phyloP scores from a whole-genome alignment of 2,329 filamentous ascomycete genomes.

The Samsoniella hepiali region DNA sequence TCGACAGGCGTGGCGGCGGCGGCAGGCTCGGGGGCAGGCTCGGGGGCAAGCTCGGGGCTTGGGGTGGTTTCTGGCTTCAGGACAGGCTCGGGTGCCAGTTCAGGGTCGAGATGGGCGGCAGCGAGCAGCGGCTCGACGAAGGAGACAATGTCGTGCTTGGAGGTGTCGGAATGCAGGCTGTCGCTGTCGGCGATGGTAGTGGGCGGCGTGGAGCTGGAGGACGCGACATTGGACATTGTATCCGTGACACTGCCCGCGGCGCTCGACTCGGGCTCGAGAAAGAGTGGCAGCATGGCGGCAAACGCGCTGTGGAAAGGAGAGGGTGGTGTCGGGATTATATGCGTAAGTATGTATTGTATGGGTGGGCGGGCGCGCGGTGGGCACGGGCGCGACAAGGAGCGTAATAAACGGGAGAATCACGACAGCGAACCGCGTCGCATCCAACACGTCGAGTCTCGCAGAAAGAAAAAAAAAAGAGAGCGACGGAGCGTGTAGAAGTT shows the following conservation, averaged over 20 bases:
- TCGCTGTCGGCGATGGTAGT: slow-evolving; percentile 59
- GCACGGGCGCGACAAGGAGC: slow-evolving; percentile 12
- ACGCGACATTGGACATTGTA: slow-evolving; percentile 51
- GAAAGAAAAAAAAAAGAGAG: not conserved
- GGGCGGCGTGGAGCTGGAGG: slow-evolving; percentile 60
- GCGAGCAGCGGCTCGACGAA: slow-evolving; percentile 23
- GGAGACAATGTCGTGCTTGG: slow-evolving; percentile 38
- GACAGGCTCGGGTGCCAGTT: slow-evolving; percentile 30
- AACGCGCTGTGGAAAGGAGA: slow-evolving; percentile 1
- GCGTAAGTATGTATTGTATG: not conserved
- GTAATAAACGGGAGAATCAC: not conserved
- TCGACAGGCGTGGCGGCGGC: slow-evolving; percentile 10
- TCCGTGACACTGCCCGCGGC: slow-evolving; percentile 34
- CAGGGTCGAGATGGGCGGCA: slow-evolving; percentile 17
- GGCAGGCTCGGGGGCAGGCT: slow-evolving; percentile 30
- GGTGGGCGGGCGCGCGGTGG: not conserved
- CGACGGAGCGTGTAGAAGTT: not conserved
- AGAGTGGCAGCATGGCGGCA: slow-evolving; percentile 30
- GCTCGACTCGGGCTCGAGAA: slow-evolving; percentile 31
- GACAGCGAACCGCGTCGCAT: slow-evolving; percentile 12
- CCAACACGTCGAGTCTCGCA: not conserved
- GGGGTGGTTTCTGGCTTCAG: not conserved
- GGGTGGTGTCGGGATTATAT: not conserved
- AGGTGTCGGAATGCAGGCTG: slow-evolving; percentile 50
- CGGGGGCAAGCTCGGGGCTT: slow-evolving; percentile 14